phyloP scores from a whole-genome alignment of 1,284 basidiomycete genomes.

The Hymenochaete sp. region DNA sequence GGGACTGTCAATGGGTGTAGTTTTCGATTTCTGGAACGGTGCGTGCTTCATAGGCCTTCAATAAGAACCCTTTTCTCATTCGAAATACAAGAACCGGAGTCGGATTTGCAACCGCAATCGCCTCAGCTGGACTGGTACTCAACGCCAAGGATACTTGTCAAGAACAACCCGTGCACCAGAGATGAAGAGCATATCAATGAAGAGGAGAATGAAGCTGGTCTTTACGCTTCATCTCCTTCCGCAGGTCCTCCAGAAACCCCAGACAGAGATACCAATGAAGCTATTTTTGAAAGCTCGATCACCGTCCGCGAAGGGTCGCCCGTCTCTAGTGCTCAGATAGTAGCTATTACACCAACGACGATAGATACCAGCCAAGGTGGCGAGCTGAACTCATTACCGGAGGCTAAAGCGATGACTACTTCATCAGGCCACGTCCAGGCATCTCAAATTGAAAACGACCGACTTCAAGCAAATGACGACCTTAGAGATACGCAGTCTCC shows the following conservation, averaged over 20 bases:
- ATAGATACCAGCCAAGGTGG: background rate
- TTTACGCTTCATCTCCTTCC: constrained; percentile 2
- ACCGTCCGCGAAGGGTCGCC: background rate
- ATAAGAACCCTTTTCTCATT: background rate
- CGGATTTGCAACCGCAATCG: too few species aligned
- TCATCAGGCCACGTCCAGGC: too few species aligned
- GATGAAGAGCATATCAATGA: background rate
- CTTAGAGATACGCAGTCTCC: too few species aligned
- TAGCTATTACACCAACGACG: background rate
- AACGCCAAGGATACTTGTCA: background rate
- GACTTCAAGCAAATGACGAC: too few species aligned
- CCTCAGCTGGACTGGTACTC: constrained; percentile 14
- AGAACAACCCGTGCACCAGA: background rate
- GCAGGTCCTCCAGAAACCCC: constrained; percentile 8
- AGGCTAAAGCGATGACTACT: too few species aligned
- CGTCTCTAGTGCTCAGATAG: too few species aligned
- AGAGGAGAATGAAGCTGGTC: background rate
- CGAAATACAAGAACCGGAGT: too few species aligned
- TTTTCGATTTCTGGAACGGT: constrained; percentile 12
- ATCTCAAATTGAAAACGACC: too few species aligned
- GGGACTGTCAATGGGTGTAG: background rate
- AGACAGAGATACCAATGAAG: background rate
- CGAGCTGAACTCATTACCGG: too few species aligned
- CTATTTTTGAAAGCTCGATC: constrained; percentile 1
- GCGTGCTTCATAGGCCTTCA: background rate